Conservation (phyloP, 208 protist species). For the Ichthyophonus hoferi region DNA sequence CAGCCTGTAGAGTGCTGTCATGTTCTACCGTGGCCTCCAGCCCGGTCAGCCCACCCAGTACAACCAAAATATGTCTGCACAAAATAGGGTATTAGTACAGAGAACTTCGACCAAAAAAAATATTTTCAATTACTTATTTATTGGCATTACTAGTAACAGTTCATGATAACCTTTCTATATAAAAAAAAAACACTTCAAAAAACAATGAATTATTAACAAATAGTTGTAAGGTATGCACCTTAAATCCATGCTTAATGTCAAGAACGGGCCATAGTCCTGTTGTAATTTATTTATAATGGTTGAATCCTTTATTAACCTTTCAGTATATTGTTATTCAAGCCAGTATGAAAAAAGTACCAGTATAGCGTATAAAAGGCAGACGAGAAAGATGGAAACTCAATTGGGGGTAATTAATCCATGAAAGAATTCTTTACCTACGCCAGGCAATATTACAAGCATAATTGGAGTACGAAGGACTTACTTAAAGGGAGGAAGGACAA, state of each 20-base stretch:
- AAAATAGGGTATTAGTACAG: neutral
- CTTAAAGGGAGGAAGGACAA: neutral
- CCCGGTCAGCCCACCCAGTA: slow-evolving; percentile 33
- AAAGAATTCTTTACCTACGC: too few relatives aligned
- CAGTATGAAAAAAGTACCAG: too few relatives aligned
- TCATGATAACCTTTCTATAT: neutral
- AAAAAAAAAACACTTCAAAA: neutral
- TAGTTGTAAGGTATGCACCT: neutral
- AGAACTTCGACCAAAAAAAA: neutral
- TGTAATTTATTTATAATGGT: too few relatives aligned
- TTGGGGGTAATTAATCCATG: too few relatives aligned
- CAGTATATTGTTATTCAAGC: too few relatives aligned
- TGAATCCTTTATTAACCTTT: too few relatives aligned
- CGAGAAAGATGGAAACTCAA: too few relatives aligned
- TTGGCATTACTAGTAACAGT: neutral
- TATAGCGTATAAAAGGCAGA: too few relatives aligned
- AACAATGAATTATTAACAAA: neutral
- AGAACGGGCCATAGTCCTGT: neutral
- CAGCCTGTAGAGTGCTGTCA: neutral
- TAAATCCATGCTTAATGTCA: neutral
- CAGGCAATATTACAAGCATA: too few relatives aligned
- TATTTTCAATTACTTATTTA: neutral
- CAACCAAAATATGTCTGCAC: slow-evolving; percentile 21
- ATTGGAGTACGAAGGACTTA: too few relatives aligned
- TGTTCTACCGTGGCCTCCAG: slow-evolving; percentile 24